Evolutionary conservation across 495 filamentous ascomycete species (phyloP), one percentile per base, ranked within the genome.

Genomic region (Neurospora africana): DNA sequence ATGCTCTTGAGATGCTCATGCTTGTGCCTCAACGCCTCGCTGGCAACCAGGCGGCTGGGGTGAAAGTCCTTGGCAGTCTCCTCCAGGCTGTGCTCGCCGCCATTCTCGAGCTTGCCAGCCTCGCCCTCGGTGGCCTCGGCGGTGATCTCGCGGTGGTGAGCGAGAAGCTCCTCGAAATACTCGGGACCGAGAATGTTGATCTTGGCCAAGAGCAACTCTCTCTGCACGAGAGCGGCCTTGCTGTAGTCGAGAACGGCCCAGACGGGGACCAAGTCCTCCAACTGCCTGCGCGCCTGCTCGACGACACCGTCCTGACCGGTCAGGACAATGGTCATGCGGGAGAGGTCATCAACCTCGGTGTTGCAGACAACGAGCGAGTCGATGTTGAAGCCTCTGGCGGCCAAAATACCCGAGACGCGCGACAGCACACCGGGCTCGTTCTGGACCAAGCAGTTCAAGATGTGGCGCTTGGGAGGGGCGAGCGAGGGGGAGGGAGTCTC

Each of bases 171-270:
- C 81, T 97, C 95, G 77, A 97, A 99, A 84, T 95, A 97, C 85
- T 99, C 95, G 19, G 95, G 95, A 1, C 95, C 95, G 27, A 99
- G 84, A 69, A 95, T 96, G 75, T 93, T 95, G 81, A 99, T 87
- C 86, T 99, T 99, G 65, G 95, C 95, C n/a, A 99, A 88, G 27
- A 99, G 86, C 47, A 99, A 84, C 82, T 99, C 95, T 70, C 95
- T 90, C 85, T 99, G 95, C 30, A 99, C 94, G n/a, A 99, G 86
- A 35, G 95, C 93, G 1, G 95, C 89, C 41, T 88, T 86, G 38
- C 94, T 98, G 83, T 99, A 98, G 81, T 99, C 95, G 72, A 99
- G 84, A 19, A 99, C 95, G 38, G 95, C 95, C 95, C 95, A 99
- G 69, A 99, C 95, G 37, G 95, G 95, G 38, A 99, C 95, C 38